Percentiles rank a stretch among this genome's conserved stretches.
Evolutionary conservation across 169 alveolate genomes (phyloP).

Genomic region (Theileria orientalis): DNA sequence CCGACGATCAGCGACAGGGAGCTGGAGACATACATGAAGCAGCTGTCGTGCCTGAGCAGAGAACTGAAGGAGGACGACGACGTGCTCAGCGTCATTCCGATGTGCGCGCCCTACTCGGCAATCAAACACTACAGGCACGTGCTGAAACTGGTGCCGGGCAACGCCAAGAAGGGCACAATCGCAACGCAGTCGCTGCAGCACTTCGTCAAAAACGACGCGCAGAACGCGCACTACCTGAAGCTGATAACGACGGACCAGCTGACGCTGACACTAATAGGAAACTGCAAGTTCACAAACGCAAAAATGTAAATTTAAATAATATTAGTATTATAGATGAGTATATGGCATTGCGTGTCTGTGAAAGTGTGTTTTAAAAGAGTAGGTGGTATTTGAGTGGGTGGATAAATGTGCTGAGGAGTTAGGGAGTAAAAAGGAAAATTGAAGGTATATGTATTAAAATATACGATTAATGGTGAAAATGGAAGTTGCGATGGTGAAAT

Average conservation of each 20-base stretch:
- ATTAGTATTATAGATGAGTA: no score
- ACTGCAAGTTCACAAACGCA: slow-evolving; percentile 54
- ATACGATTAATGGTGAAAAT: no score
- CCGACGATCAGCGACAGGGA: slow-evolving; percentile 52
- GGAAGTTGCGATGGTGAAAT: no score
- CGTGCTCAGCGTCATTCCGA: slow-evolving; percentile 50
- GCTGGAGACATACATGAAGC: slow-evolving; percentile 51
- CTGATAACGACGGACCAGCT: slow-evolving; percentile 63
- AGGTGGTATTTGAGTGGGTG: background rate
- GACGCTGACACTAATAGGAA: slow-evolving; percentile 55
- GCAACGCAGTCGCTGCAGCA: slow-evolving; percentile 65
- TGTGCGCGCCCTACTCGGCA: slow-evolving; percentile 67
- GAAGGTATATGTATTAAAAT: no score
- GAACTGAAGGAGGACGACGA: slow-evolving; percentile 41
- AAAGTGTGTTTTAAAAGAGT: background rate
- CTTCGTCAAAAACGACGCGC: slow-evolving; percentile 52
- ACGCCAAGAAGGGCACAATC: slow-evolving; percentile 73
- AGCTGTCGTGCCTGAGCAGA: slow-evolving; percentile 31
- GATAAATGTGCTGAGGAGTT: background rate
- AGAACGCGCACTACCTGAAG: slow-evolving; percentile 35
- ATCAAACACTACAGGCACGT: slow-evolving; percentile 22
- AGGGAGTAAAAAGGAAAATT: no score
- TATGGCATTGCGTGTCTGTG: no score
- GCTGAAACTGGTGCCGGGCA: slow-evolving; percentile 73
- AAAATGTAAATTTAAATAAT: background rate